Conservation (phyloP, 163 green algal genomes). For the Prototheca wickerhamii region DNA sequence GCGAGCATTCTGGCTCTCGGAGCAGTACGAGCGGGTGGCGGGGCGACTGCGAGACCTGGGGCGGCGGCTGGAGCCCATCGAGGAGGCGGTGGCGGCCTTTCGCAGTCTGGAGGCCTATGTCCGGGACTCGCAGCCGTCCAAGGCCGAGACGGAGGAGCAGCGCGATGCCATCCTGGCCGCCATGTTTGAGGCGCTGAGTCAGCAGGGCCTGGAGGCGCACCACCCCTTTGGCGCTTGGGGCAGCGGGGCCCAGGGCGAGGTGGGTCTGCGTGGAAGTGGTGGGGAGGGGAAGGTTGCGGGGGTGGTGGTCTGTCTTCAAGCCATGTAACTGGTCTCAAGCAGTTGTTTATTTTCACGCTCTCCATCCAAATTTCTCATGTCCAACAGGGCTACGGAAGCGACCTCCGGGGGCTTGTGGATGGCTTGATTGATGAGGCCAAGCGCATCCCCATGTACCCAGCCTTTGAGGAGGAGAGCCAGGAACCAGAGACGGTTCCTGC, state of each 20-base stretch:
- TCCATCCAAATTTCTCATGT: too few species aligned
- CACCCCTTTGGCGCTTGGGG: constrained; percentile 12
- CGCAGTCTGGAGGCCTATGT: constrained; percentile 6
- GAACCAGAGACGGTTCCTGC: too few species aligned
- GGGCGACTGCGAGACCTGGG: constrained; percentile 8
- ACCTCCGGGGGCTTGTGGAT: too few species aligned
- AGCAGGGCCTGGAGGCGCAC: constrained; percentile 8
- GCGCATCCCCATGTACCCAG: too few species aligned
- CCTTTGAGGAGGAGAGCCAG: too few species aligned
- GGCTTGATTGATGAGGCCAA: too few species aligned
- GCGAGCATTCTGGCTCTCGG: neutral
- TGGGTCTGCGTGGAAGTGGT: neutral
- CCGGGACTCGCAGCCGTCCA: constrained; percentile 2
- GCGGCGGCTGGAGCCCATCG: constrained; percentile 9
- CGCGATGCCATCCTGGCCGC: constrained; percentile 12
- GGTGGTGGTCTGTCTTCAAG: too few species aligned
- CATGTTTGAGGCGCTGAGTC: constrained; percentile 19
- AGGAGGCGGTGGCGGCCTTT: constrained; percentile 7
- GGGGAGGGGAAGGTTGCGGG: neutral
- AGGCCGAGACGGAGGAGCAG: constrained; percentile 3
- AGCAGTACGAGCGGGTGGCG: constrained; percentile 12
- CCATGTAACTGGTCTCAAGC: too few species aligned
- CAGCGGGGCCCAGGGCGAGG: neutral
- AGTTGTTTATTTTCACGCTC: too few species aligned
- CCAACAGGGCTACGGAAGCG: too few species aligned